phyloP scores from a whole-genome alignment of 495 filamentous ascomycete genomes.

The Penicillium psychrofluorescens region DNA sequence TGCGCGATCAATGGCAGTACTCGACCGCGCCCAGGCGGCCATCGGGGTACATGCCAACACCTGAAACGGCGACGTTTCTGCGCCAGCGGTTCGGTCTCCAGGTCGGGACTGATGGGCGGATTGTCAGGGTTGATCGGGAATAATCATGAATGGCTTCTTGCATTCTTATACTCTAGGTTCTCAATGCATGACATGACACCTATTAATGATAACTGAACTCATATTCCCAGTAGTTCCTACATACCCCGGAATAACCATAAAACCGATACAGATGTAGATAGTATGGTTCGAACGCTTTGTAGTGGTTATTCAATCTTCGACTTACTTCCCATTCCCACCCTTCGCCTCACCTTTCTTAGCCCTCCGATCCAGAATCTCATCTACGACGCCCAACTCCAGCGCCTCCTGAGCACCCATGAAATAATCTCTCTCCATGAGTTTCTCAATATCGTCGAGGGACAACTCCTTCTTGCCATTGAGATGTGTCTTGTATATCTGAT shows the following conservation, averaged over 20 bases:
- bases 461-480: constrained; percentile 63
- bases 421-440: constrained; percentile 92
- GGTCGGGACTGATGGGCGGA: constrained; percentile 31
- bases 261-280: not conserved
- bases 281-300: not conserved
- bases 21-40: constrained; percentile 18
- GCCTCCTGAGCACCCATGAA: constrained; percentile 89
- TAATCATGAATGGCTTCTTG: not conserved
- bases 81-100: constrained; percentile 37
- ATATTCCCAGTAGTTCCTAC: too few species aligned
- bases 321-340: not conserved
- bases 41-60: constrained; percentile 23
- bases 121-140: constrained; percentile 25
- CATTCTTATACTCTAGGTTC: constrained; percentile 5
- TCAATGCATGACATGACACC: not conserved
- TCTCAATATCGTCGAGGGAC: constrained; percentile 73
- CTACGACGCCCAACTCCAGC: constrained; percentile 80
- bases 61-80: constrained; percentile 36
- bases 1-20: constrained; percentile 56
- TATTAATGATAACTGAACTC: too few species aligned
- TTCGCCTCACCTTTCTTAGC: constrained; percentile 28
- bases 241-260: too few species aligned
- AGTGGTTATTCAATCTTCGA: not conserved
- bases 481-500: constrained; percentile 82
- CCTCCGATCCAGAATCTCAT: constrained; percentile 70